Percentiles rank a stretch among this genome's conserved stretches.
Conservation (phyloP, 164 flowering plant species). For the Hamamelis virginiana region DNA sequence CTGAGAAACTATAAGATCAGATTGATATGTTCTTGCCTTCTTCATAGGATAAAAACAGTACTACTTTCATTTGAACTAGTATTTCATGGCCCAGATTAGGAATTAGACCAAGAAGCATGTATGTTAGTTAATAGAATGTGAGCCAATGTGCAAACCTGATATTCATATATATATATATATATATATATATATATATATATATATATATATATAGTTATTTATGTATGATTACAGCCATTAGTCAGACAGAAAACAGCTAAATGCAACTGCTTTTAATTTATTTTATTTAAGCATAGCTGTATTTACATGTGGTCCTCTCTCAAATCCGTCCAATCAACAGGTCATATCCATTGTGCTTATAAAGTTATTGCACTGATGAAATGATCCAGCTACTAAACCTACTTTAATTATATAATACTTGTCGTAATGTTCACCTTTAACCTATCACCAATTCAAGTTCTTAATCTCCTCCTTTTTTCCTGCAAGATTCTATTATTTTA, state of each 20-base stretch:
- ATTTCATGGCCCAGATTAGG: not conserved
- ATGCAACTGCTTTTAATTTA: too few species aligned
- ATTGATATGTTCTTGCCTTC: not conserved
- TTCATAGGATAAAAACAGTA: not conserved
- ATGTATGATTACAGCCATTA: not conserved
- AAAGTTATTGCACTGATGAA: constrained; percentile 6
- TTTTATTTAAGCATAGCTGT: constrained; percentile 11
- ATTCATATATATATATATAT: not conserved
- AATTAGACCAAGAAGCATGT: not conserved
- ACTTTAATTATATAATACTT: constrained; percentile 4
- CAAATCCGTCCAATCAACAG: constrained; percentile 10
- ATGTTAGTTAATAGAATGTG: not conserved
- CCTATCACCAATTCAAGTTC: constrained; percentile 1
- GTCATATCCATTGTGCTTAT: not conserved
- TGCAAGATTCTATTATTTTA: too few species aligned
- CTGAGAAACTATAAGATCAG: not conserved
- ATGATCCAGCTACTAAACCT: not conserved
- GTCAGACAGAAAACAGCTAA: not conserved
- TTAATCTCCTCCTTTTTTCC: too few species aligned
- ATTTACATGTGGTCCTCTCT: constrained; percentile 8
- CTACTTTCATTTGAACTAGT: not conserved
- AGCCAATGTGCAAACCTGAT: constrained; percentile 3
- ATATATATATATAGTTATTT: not conserved
- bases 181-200: not conserved
- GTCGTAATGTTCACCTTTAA: constrained; percentile 17